Percentiles rank a stretch among this genome's conserved stretches.
Evolutionary conservation across 192 early-diverging fungal genomes (phyloP).

Genomic region (Dissophora globulifera): DNA sequence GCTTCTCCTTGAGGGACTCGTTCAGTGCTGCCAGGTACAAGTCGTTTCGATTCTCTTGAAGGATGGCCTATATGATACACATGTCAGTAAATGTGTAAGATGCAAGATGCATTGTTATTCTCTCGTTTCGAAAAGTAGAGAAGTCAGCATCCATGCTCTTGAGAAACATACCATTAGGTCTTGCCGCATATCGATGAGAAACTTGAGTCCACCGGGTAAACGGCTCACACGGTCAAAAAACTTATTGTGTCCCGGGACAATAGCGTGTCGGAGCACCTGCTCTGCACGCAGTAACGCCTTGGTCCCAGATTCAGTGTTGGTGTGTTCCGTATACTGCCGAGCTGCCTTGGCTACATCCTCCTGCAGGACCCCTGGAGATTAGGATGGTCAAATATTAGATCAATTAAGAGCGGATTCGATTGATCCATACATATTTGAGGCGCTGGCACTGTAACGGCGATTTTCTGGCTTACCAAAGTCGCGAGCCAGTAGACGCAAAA

Average conservation of each 20-base stretch:
- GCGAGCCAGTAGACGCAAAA: conserved; percentile 59
- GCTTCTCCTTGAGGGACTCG: conserved; percentile 70
- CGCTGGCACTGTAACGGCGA: too few species aligned
- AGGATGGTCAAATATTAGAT: too few species aligned
- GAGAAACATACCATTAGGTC: conserved; percentile 73
- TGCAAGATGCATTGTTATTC: too few species aligned
- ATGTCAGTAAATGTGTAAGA: too few species aligned
- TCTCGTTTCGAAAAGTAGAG: too few species aligned
- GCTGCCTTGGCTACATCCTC: conserved; percentile 48
- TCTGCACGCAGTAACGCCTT: conserved; percentile 61
- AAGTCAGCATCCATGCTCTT: too few species aligned
- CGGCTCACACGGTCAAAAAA: conserved; percentile 83
- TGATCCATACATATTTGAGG: too few species aligned
- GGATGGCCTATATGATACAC: conserved; percentile 22
- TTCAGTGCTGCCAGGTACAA: conserved; percentile 66
- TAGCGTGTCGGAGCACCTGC: conserved; percentile 67
- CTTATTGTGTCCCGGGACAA: conserved; percentile 75
- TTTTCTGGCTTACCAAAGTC: conserved; percentile 53
- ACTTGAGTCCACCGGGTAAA: conserved; percentile 83
- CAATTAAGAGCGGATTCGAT: too few species aligned
- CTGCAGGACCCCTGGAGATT: conserved; percentile 58
- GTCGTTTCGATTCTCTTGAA: conserved; percentile 53
- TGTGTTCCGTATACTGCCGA: conserved; percentile 28
- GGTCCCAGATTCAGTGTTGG: conserved; percentile 24
- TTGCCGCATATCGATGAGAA: conserved; percentile 80